Conservation (phyloP, 257 asterid species). For the Solanum clarkiae region DNA sequence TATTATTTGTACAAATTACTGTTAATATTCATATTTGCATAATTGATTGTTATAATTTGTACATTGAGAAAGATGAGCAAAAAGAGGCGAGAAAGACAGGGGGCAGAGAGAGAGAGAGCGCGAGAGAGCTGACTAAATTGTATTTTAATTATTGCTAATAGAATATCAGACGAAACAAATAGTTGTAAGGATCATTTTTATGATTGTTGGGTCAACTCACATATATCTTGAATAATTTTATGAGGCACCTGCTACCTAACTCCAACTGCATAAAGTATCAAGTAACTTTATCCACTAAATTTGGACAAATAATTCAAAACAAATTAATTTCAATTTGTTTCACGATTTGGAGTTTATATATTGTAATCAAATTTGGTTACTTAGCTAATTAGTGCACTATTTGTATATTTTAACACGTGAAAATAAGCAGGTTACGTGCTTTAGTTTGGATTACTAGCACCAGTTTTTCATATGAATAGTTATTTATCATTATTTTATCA, state of each 20-base stretch:
- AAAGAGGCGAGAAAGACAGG: too few relatives aligned
- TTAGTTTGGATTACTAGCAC: too few relatives aligned
- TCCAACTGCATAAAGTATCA: background rate
- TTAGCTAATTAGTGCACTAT: background rate
- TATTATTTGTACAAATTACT: too few relatives aligned
- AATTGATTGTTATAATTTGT: too few relatives aligned
- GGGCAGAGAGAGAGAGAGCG: too few relatives aligned
- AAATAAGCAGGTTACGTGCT: too few relatives aligned
- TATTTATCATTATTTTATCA: too few relatives aligned
- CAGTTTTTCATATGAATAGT: too few relatives aligned
- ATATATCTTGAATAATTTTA: accelerated
- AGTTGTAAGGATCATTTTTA: background rate
- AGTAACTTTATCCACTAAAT: background rate
- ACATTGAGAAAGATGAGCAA: too few relatives aligned
- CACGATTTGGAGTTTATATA: background rate
- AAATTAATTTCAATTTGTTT: background rate
- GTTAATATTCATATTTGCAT: too few relatives aligned
- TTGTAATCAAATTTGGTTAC: background rate
- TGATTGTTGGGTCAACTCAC: background rate
- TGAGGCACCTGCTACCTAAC: background rate
- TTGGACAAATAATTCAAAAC: too few relatives aligned
- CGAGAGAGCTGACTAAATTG: background rate
- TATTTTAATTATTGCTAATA: background rate
- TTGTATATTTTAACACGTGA: background rate
- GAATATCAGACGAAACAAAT: background rate